Evolutionary conservation across 768 basidiomycete genomes (phyloP), one percentile per base, ranked within the genome.

Genomic region (Steccherinum ochraceum): DNA sequence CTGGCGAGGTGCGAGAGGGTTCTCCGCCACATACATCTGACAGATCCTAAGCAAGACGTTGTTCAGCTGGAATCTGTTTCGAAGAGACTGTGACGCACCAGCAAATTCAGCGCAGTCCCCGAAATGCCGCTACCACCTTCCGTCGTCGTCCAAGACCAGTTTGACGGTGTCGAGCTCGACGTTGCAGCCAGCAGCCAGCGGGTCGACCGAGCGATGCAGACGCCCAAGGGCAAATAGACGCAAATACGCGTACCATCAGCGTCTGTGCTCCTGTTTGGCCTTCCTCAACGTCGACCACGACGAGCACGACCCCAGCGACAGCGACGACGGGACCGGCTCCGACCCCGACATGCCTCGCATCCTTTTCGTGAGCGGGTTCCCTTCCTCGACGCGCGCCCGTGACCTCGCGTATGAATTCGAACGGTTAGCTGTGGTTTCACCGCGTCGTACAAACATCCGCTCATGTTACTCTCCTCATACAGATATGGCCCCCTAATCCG

Each of bases 401-500:
- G 89, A 91, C 59, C 77, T 93, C 2, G 91, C 91, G 1, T 88
- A 71, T 59, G 89, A 92, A 66, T 93, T 93, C 59, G 91, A 93
- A 75, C 78, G 84, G 90, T 90, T 52, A 49, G 61, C 58, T 20
- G 5, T 39, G 42, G 19, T 46, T 55, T 53, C n/a, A 42, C 5
- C 18, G 12, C 24, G 27, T 25, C 30, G n/a, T 50, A 24, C 43
- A 39, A 27, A 19, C 10, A 30, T n/a, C 20, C 21, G 10, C 12
- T 48, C 44, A 46, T 41, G n/a, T n/a, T n/a, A n/a, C 5, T n/a
- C 19, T 43, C 10, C 20, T 3, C 20, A 5, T 40, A 12, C 63
- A 92, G 89, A 50, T 93, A 75, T 58, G 90, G 90, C 16, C 85
- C 84, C 50, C 76, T 93, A 24, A 79, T 92, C 54, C 86, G 90